Conservation (phyloP, 1,284 basidiomycete species). For the Heterobasidion parviporum region DNA sequence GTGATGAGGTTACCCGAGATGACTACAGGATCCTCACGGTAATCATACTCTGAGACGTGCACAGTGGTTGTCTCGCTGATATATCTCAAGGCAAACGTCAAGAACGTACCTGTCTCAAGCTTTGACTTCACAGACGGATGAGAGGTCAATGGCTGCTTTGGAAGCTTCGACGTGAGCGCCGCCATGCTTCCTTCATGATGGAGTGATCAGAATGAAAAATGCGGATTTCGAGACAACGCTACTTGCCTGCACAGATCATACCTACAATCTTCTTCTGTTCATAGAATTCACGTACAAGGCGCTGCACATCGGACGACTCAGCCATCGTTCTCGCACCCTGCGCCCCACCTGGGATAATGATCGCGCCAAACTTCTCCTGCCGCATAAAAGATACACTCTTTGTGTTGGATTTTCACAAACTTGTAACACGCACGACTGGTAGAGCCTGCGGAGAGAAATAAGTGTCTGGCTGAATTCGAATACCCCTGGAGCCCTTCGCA, state of each 20-base stretch:
- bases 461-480: conserved; percentile 65
- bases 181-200: conserved; percentile 52
- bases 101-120: conserved; percentile 45
- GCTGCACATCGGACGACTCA: conserved; percentile 49
- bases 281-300: conserved; percentile 56
- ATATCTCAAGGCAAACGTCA: not conserved
- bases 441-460: conserved; percentile 27
- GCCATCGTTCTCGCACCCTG: conserved; percentile 75
- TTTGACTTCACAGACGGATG: conserved; percentile 69
- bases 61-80: not conserved
- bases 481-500: conserved; percentile 64
- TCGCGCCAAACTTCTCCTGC: conserved; percentile 55
- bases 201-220: not conserved
- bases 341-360: conserved; percentile 77
- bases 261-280: conserved; percentile 57
- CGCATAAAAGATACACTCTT: not conserved
- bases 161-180: conserved; percentile 57
- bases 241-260: conserved; percentile 76
- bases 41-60: conserved; percentile 52
- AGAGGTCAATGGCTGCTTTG: conserved; percentile 63
- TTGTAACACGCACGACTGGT: not conserved
- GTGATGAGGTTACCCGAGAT: conserved; percentile 71
- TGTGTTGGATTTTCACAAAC: not conserved
- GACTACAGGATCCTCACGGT: conserved; percentile 74
- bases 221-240: not conserved